A percentile compares a stretch with the other conserved stretches of the same genome.
These are phyloP conservation scores for Rhynchospora tenuis DNA, from an alignment of 176 grass and related monocot species.

Conservation along the genomic window DNA sequence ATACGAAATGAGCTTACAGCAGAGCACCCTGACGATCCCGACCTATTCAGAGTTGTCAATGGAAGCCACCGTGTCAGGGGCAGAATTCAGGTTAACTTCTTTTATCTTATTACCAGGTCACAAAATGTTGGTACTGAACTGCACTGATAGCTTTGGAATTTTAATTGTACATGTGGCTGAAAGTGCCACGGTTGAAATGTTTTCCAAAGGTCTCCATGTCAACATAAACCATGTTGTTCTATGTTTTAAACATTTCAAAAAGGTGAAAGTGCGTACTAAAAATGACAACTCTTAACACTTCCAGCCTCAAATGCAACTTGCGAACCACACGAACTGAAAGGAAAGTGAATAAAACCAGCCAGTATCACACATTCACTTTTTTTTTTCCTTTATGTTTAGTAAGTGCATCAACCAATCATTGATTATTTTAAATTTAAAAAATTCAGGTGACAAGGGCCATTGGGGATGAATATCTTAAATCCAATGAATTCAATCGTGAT, in stretches of 20 bases:
- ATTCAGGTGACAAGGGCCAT: slow-evolving; percentile 45
- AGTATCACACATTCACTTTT: not conserved
- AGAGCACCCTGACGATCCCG: slow-evolving; percentile 20
- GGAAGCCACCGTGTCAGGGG: slow-evolving; percentile 33
- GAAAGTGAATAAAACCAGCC: not conserved
- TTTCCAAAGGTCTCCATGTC: not conserved
- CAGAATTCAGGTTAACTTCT: slow-evolving; percentile 25
- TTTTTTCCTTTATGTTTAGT: not conserved
- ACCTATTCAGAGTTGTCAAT: slow-evolving; percentile 4
- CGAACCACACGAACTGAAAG: not conserved
- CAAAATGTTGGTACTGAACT: not conserved
- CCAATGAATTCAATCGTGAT: slow-evolving; percentile 36
- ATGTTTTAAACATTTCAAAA: not conserved
- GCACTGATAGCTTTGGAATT: not conserved
- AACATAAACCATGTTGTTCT: not conserved
- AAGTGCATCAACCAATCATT: not conserved
- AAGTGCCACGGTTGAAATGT: too few relatives aligned
- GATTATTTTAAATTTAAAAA: not conserved
- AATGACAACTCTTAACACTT: not conserved
- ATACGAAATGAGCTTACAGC: slow-evolving; percentile 19
- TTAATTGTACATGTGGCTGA: not conserved
- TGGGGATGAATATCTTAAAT: slow-evolving; percentile 47
- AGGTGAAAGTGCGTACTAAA: not conserved
- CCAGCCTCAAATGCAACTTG: not conserved
- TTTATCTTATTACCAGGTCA: not conserved